A percentile compares a stretch with the other conserved stretches of the same genome.
These are phyloP conservation scores for Punica granatum DNA, from an alignment of 345 rosid species.

Conservation along the genomic window DNA sequence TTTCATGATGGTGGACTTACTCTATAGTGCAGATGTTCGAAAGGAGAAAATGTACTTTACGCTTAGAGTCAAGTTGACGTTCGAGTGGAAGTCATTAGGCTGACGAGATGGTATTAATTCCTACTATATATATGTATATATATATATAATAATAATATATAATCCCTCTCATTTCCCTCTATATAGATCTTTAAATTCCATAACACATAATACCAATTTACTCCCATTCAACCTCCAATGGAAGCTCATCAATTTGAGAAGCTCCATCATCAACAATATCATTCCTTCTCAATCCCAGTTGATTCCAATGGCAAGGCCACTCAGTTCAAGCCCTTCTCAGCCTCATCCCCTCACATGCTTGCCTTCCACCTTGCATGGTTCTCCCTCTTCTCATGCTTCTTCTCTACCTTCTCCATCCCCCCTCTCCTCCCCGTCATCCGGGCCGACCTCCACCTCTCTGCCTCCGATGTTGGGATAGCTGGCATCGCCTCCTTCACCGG, in stretches of 20 bases:
- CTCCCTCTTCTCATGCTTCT: constrained; percentile 74
- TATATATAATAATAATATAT: no score
- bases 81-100: no score
- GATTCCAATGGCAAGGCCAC: constrained; percentile 53
- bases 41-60: no score
- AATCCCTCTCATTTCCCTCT: no score
- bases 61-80: no score
- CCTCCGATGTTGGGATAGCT: constrained; percentile 39
- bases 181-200: no score
- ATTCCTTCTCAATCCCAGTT: constrained; percentile 20
- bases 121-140: no score
- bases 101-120: no score
- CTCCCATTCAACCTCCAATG: no score
- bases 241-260: background rate
- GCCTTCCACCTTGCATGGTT: constrained; percentile 86
- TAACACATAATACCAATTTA: no score
- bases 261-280: background rate
- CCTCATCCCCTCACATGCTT: constrained; percentile 58
- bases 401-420: constrained; percentile 89
- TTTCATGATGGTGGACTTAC: no score
- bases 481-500: constrained; percentile 73
- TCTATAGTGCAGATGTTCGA: no score
- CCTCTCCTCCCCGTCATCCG: constrained; percentile 71
- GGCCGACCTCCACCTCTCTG: constrained; percentile 45
- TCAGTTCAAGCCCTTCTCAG: constrained; percentile 44